Percentiles rank a stretch among this genome's conserved stretches.
Conservation (phyloP, 805 yeast species). For the Zygoascus tannicola region DNA sequence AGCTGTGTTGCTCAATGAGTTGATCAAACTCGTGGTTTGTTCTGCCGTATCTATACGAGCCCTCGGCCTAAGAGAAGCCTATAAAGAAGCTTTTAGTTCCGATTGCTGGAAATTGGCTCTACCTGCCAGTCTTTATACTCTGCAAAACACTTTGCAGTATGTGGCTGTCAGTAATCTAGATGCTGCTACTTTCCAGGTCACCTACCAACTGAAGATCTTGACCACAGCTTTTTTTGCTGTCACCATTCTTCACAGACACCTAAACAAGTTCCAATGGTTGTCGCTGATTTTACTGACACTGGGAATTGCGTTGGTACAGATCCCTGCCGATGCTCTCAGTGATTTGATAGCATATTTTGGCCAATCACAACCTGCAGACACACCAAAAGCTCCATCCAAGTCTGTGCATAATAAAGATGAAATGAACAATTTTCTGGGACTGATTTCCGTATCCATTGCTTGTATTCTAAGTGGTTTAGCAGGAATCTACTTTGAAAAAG, state of each 20-base stretch:
- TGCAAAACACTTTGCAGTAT: constrained; percentile 33
- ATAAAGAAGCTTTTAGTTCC: constrained; percentile 26
- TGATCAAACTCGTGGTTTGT: constrained; percentile 29
- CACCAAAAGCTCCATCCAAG: neutral
- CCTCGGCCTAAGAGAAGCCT: constrained; percentile 20
- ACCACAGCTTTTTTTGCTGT: constrained; percentile 36
- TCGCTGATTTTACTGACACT: constrained; percentile 29
- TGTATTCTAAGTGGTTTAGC: constrained; percentile 34
- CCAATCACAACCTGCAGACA: neutral
- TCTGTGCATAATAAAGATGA: constrained; percentile 7
- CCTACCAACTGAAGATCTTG: constrained; percentile 35
- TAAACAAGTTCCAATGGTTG: constrained; percentile 29
- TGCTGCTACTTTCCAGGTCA: constrained; percentile 37
- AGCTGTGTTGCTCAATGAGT: constrained; percentile 33
- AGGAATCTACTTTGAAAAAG: constrained; percentile 37
- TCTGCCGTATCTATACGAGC: constrained; percentile 19
- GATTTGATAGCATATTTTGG: constrained; percentile 8
- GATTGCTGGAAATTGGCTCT: constrained; percentile 35
- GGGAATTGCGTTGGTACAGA: constrained; percentile 34
- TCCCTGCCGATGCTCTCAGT: constrained; percentile 25
- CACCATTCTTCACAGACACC: constrained; percentile 27
- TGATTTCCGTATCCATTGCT: constrained; percentile 31
- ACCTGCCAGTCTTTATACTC: constrained; percentile 34
- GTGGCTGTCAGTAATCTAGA: constrained; percentile 35
- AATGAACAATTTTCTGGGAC: constrained; percentile 26